Base-by-base conservation (phyloP, 2,329 filamentous ascomycete species). In the Ceratocystis cubensis region DNA sequence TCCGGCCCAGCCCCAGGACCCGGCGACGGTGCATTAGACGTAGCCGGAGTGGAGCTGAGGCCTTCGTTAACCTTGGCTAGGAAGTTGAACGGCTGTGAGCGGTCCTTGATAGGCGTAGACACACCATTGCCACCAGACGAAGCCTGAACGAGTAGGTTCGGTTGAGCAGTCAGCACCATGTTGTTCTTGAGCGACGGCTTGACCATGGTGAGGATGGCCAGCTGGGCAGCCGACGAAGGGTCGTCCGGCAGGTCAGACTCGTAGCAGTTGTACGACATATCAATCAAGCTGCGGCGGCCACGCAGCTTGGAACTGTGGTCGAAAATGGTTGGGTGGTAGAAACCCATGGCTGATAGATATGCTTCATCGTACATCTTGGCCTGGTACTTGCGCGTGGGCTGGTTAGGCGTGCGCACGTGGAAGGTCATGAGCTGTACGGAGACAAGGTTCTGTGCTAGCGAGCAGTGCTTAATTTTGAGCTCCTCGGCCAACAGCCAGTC, bases 321-420 rank as follows among this genome's bases (percentile, higher is more conserved):
- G 71, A 97, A 96, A 65, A 96, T 88, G 1, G 83, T 79, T 0
- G 94, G 93, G 68, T 93, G 88, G 75, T 95, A 96, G 72, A 92
- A 89, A n/a, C 91, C 92, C 87, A 96, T 91, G 0, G 92, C 88
- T 0, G 94, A 88, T n/a, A 99, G 81, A 71, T 96, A 89, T 25
- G 95, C 88, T 75, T 97, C 94, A 71, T 99, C 94, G 73, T 97
- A 99, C 0, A 89, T 92, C 79, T 97, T 97, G 81, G 96, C 97
- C 50, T 86, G 84, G 76, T 96, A 97, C 76, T 96, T 96, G 69
- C 87, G 84, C 1, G 94, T 99, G 64, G 94, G 88, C 73, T 96
- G 87, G 65, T 91, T 91, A 1, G 89, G 88, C 8, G 89, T 89
- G 33, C 94, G 88, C 17, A 99, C 83, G 75, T 97, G 91, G 73